Base-by-base conservation (phyloP, 2,329 filamentous ascomycete species). In the Scleromitrula shiraiana region DNA sequence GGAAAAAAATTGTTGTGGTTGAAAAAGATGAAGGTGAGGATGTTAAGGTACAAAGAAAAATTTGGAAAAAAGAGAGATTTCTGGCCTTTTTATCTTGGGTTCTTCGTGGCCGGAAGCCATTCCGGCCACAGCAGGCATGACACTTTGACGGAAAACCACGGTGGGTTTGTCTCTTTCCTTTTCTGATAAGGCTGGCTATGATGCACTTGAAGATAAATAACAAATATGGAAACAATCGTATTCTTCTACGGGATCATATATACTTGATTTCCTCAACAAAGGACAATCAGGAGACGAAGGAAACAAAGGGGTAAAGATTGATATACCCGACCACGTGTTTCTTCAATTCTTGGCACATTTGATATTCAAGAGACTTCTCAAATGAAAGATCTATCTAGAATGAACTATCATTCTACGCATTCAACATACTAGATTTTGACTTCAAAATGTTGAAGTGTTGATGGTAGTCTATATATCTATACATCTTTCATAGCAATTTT, bases 41-140 rank as follows among this genome's bases (percentile, higher is more conserved):
- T 35, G 38, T 30, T 44, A 48, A 55, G 30, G 23, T 37, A 51
- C 46, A 47, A 59, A 52, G 56, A 51, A 48, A 40, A 38, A 38
- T 50, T 37, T 26, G 8, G 10, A 22, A 22, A 37, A 46, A 46
- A 43, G 36, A 23, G 49, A 49, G 37, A 54, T 46, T 53, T 56
- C 47, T 35, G 39, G 15, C 48, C 48, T 58, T 62, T 60, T 60
- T 60, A 58, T 36, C 26, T 42, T 46, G 48, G 41, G 46, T n/a
- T 53, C 49, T 39, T 50, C 42, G 46, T 53, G 60, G 60, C 60
- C 60, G 60, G 60, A 60, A 59, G 43, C 12, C 27, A 44, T 50
- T 59, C 60, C 60, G 60, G 57, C 59, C 59, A 57, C 56, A 33
- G 27, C 52, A 50, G 49, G 49, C 41, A 41, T 53, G 51, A 41